Percentiles rank a stretch among this genome's conserved stretches.
Evolutionary conservation across 495 filamentous ascomycete genomes (phyloP).

Genomic region (Aspergillus panamensis): DNA sequence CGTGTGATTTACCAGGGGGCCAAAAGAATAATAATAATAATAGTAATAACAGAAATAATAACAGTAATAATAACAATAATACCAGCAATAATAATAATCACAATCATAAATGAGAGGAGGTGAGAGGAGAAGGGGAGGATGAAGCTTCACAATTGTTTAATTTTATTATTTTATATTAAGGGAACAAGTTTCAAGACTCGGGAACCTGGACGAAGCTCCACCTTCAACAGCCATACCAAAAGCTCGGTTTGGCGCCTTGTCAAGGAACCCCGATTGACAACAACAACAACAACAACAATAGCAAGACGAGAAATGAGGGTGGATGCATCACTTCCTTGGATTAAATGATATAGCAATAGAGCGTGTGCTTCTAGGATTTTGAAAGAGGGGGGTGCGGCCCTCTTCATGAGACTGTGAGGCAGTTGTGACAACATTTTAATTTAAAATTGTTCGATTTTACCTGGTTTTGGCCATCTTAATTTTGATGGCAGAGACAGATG

Average conservation of each 20-base stretch:
- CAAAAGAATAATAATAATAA: not conserved
- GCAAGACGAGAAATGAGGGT: conserved; percentile 11
- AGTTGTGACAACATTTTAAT: not conserved
- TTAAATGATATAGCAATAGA: conserved; percentile 7
- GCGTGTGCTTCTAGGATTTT: not conserved
- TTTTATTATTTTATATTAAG: conserved; percentile 8
- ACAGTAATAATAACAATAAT: not conserved
- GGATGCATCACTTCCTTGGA: conserved; percentile 21
- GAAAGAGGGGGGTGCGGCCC: not conserved
- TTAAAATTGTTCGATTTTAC: not conserved
- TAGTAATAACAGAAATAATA: not conserved
- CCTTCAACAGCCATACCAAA: conserved; percentile 14
- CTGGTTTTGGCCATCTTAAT: not conserved
- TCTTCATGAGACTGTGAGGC: not conserved
- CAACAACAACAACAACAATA: conserved; percentile 7
- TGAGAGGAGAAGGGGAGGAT: not conserved
- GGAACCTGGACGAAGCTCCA: conserved; percentile 14
- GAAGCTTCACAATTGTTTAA: conserved; percentile 10
- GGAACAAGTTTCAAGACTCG: conserved; percentile 13
- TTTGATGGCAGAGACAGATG: not conserved
- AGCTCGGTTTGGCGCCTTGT: conserved; percentile 16
- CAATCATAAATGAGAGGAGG: not conserved
- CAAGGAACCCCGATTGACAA: conserved; percentile 17
- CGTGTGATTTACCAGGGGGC: conserved; percentile 3
- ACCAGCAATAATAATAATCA: not conserved